phyloP scores from a whole-genome alignment of 176 grass and related monocot genomes.

The Eleusine indica region DNA sequence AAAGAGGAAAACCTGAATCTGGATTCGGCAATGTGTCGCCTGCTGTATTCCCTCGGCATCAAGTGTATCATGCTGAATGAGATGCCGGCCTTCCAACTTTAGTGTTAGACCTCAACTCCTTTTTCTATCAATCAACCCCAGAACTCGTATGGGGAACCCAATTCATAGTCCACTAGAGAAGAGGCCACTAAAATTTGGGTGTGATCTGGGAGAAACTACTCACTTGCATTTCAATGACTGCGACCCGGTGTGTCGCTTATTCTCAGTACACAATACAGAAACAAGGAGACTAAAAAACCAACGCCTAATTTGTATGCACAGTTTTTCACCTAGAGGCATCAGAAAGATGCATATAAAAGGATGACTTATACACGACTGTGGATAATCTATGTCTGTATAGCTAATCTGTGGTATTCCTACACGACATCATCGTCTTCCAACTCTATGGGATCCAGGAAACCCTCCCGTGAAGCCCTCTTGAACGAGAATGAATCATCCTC shows the following conservation, averaged over 20 bases:
- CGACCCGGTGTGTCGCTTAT: constrained; percentile 22
- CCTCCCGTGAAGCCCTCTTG: constrained; percentile 61
- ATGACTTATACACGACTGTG: constrained; percentile 32
- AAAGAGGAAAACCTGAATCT: too few relatives aligned
- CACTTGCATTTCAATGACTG: neutral
- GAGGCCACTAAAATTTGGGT: neutral
- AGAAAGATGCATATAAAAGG: constrained; percentile 31
- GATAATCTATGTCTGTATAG: constrained; percentile 4
- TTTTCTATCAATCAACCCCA: neutral
- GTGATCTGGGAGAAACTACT: neutral
- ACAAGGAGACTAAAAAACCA: neutral
- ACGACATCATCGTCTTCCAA: constrained; percentile 50
- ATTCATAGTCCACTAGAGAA: neutral
- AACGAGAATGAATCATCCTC: constrained; percentile 56
- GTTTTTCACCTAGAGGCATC: constrained; percentile 34
- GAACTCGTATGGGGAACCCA: neutral
- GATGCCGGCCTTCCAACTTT: too few relatives aligned
- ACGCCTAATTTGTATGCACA: constrained; percentile 45
- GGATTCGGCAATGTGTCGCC: too few relatives aligned
- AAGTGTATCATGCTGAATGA: neutral
- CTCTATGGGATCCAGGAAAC: constrained; percentile 43
- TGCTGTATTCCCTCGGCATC: neutral
- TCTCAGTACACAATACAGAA: constrained; percentile 23
- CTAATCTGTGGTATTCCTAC: constrained; percentile 41
- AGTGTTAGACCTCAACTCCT: neutral